Evolutionary conservation across 495 filamentous ascomycete genomes (phyloP).

Genomic region (Corynascus novoguineensis): DNA sequence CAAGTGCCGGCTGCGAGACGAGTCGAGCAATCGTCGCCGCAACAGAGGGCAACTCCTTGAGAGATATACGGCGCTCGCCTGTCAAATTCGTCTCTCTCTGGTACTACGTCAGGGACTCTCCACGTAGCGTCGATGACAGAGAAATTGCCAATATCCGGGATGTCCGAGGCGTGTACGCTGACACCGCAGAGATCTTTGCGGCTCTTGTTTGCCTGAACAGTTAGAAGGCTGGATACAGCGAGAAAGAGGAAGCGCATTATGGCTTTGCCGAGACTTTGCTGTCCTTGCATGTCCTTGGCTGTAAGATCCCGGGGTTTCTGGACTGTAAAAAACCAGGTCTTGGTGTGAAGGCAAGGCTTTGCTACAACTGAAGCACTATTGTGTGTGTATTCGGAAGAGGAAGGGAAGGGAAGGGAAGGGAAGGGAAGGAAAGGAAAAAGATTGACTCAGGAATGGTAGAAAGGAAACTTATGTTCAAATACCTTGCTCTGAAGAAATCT

Average conservation of each 20-base stretch:
- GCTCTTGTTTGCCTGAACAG: background rate
- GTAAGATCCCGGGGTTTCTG: background rate
- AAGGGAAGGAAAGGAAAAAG: too few relatives aligned
- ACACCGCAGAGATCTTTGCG: background rate
- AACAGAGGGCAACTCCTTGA: background rate
- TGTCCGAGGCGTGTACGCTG: background rate
- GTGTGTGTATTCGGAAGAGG: too few relatives aligned
- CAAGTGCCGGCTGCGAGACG: background rate
- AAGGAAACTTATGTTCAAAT: too few relatives aligned
- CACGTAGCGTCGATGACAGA: background rate
- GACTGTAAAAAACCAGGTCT: background rate
- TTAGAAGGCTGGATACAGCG: background rate
- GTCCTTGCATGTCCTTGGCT: background rate
- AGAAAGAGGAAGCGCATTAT: background rate
- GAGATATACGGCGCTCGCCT: background rate
- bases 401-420: too few relatives aligned
- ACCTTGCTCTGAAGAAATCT: too few relatives aligned
- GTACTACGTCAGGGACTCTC: background rate
- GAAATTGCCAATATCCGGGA: background rate
- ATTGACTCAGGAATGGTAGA: too few relatives aligned
- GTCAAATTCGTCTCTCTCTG: background rate
- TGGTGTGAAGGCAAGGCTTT: background rate
- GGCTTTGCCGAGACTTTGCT: background rate
- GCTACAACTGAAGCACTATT: too few relatives aligned
- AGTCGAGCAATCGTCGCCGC: conserved; percentile 4